These are phyloP conservation scores for Hebeloma cylindrosporum DNA, from an alignment of 768 basidiomycete genomes.

Conservation along the genomic window DNA sequence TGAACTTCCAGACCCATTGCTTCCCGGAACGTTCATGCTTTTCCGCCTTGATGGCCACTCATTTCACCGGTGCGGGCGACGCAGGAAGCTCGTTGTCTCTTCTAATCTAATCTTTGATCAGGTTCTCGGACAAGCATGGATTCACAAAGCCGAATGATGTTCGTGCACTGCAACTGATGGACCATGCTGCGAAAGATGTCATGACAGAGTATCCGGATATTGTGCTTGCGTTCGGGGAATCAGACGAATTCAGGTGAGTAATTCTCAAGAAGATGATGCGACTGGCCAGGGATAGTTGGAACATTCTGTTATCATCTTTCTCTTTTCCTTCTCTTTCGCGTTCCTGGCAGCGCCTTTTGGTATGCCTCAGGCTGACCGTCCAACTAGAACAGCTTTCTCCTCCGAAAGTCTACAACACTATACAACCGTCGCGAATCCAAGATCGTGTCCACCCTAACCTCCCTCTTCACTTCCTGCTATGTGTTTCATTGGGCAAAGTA, in stretches of 20 bases:
- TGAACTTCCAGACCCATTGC: slow-evolving; percentile 83
- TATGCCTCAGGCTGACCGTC: slow-evolving; percentile 8
- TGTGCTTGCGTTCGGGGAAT: slow-evolving; percentile 89
- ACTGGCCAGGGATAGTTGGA: not conserved
- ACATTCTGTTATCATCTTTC: too few species aligned
- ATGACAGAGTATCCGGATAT: slow-evolving; percentile 87
- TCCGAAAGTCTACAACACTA: slow-evolving; percentile 69
- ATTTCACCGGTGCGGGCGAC: slow-evolving; percentile 86
- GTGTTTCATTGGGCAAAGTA: slow-evolving; percentile 82
- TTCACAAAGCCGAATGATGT: slow-evolving; percentile 93
- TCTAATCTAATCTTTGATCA: slow-evolving; percentile 27
- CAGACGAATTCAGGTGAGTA: slow-evolving; percentile 90
- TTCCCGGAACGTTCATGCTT: slow-evolving; percentile 83
- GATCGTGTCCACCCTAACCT: slow-evolving; percentile 79
- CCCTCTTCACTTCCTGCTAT: slow-evolving; percentile 88
- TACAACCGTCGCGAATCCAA: slow-evolving; percentile 89
- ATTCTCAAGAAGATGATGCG: not conserved
- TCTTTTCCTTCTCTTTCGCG: not conserved
- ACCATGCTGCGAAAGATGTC: slow-evolving; percentile 76
- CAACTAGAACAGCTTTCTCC: slow-evolving; percentile 67
- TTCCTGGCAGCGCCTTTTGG: not conserved
- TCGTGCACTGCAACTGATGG: slow-evolving; percentile 88
- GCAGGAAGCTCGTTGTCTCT: not conserved
- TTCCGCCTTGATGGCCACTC: slow-evolving; percentile 90
- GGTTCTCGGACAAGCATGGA: slow-evolving; percentile 80